Base-by-base conservation (phyloP, 179 eudicot species). In the Sideroxylon spinosum region DNA sequence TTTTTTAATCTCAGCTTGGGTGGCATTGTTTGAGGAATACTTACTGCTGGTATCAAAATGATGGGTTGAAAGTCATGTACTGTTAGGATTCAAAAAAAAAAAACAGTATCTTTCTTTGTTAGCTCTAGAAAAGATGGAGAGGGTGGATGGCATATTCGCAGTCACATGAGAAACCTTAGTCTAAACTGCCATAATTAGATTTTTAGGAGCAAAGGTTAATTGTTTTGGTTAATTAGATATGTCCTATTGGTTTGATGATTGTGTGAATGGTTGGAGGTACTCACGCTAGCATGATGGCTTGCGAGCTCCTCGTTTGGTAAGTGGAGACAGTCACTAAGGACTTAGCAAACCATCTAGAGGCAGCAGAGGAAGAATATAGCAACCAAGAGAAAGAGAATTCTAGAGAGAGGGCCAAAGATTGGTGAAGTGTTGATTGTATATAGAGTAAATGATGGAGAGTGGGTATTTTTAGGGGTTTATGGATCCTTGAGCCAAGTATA, bases 191-290 rank as follows among this genome's bases (percentile, higher is more conserved):
- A 11, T 53, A 19, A 20, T 61, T 53, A 28, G 52, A 62, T 46
- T 60, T 32, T 37, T 20, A 55, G 13, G 32, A 60, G 28, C 53
- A 22, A 65, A 25, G 29, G 20, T 64, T 49, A 8, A 65, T 65
- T 37, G 78, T 25, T n/a, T 49, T 63, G 60, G 22, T 25, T 76
- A 17, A 48, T 64, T 25, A 75, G 68, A 50, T 50, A 25, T 55
- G 19, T 28, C 55, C 5, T 37, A 56, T 8, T 20, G 73, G 52
- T 48, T 32, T 66, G 22, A 68, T 37, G 44, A 37, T 37, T 37
- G 44, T 37, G 44, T 37, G 44, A 37, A 3, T 37, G 44, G 44
- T 37, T 37, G 44, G 44, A 37, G 44, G 44, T 37, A 37, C 44
- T 37, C 5, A 6, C 5, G 44, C 6, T 37, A 37, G 44, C 5